These are phyloP conservation scores for Meyerozyma athensensis DNA, from an alignment of 1,139 yeast genomes.

Conservation along the genomic window DNA sequence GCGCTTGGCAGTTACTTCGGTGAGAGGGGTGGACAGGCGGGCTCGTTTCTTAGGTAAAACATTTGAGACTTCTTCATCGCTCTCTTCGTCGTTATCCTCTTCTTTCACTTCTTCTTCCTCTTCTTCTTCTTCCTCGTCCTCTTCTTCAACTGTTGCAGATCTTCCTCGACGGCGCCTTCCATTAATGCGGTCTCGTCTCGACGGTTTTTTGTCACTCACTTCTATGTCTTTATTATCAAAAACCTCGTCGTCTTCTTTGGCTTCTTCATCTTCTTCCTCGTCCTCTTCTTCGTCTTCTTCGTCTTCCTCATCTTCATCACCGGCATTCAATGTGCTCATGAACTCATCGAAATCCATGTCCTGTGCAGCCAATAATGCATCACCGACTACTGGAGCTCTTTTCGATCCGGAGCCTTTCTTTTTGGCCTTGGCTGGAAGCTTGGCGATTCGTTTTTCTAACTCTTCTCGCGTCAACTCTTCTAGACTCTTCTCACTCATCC, in stretches of 20 bases:
- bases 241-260: conserved; percentile 13
- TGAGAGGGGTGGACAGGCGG: conserved; percentile 1
- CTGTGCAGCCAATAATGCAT: conserved; percentile 38
- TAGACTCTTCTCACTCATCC: conserved; percentile 40
- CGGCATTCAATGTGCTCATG: conserved; percentile 27
- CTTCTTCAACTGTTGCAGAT: conserved; percentile 6
- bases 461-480: conserved; percentile 29
- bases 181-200: conserved; percentile 7
- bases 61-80: conserved; percentile 7
- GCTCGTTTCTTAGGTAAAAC: conserved; percentile 5
- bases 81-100: conserved; percentile 8
- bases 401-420: conserved; percentile 8
- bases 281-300: conserved; percentile 28
- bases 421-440: conserved; percentile 24
- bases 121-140: conserved; percentile 8
- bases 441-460: conserved; percentile 23
- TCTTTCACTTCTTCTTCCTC: conserved; percentile 9
- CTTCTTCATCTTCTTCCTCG: conserved; percentile 25
- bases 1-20: conserved; percentile 3
- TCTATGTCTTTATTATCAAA: conserved; percentile 12
- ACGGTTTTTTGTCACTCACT: conserved; percentile 11
- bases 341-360: conserved; percentile 36
- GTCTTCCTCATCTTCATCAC: conserved; percentile 19
- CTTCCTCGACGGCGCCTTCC: conserved; percentile 2
- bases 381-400: conserved; percentile 29